These are phyloP conservation scores for Cytospora chrysosperma DNA, from an alignment of 2,329 filamentous ascomycete genomes.

Conservation along the genomic window DNA sequence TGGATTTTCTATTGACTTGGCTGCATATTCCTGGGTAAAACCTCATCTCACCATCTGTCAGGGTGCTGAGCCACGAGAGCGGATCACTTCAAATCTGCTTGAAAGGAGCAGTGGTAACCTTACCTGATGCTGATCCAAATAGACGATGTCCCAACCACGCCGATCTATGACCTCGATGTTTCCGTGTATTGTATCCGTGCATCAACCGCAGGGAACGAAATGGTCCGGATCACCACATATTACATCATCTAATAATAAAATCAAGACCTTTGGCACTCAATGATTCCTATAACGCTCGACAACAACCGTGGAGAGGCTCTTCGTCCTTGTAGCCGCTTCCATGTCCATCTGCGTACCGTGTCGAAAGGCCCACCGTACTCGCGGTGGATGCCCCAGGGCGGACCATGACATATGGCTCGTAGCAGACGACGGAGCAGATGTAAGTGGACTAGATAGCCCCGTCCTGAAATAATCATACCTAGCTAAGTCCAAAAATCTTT, in stretches of 20 bases:
- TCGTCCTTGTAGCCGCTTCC: not conserved
- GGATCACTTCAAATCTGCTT: not conserved
- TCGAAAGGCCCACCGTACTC: not conserved
- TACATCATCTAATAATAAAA: not conserved
- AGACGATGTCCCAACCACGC: not conserved
- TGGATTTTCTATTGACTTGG: not conserved
- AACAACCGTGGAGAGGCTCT: not conserved
- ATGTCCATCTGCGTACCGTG: not conserved
- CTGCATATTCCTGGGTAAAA: not conserved
- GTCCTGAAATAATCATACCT: no score
- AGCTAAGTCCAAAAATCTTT: no score
- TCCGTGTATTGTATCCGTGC: not conserved
- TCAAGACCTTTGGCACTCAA: not conserved
- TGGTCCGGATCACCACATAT: not conserved
- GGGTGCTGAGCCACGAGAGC: not conserved
- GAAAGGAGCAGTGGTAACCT: not conserved
- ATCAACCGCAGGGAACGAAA: not conserved
- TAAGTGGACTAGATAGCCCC: no score
- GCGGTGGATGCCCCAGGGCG: no score
- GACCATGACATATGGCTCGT: no score
- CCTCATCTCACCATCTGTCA: not conserved
- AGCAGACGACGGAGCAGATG: no score
- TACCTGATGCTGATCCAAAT: not conserved
- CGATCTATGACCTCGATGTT: not conserved
- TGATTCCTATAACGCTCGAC: not conserved